Percentiles rank a stretch among this genome's conserved stretches.
These are phyloP conservation scores for Malus sieversii DNA, from an alignment of 306 rosid species.

Conservation along the genomic window DNA sequence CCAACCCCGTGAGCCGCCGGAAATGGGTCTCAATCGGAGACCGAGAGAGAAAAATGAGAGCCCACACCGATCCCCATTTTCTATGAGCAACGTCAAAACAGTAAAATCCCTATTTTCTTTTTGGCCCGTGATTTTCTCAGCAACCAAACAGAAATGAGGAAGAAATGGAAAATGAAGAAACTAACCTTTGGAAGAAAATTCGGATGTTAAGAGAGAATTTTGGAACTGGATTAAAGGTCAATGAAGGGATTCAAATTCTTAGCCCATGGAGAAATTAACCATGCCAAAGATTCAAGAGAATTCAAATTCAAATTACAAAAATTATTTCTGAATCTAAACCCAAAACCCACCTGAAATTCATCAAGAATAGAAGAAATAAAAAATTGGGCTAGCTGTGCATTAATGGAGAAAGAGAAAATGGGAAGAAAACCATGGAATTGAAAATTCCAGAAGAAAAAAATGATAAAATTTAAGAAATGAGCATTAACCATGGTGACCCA, in stretches of 20 bases:
- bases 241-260: neutral
- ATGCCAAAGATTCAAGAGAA: neutral
- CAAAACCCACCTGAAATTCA: neutral
- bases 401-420: neutral
- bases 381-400: neutral
- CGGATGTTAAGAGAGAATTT: neutral
- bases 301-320: neutral
- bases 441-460: neutral
- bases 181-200: neutral
- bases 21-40: no score
- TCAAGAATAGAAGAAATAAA: no score
- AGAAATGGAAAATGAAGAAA: no score
- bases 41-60: no score
- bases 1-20: no score
- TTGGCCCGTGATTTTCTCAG: no score
- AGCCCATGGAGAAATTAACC: neutral
- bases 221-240: neutral
- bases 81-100: no score
- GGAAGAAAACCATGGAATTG: neutral
- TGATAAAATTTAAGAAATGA: neutral
- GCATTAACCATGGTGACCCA: neutral
- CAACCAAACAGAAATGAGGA: no score
- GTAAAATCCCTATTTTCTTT: no score
- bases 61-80: no score
- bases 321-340: slow-evolving; percentile 17